Conservation (phyloP, 2,329 filamentous ascomycete species). For the Beauveria sp. region DNA sequence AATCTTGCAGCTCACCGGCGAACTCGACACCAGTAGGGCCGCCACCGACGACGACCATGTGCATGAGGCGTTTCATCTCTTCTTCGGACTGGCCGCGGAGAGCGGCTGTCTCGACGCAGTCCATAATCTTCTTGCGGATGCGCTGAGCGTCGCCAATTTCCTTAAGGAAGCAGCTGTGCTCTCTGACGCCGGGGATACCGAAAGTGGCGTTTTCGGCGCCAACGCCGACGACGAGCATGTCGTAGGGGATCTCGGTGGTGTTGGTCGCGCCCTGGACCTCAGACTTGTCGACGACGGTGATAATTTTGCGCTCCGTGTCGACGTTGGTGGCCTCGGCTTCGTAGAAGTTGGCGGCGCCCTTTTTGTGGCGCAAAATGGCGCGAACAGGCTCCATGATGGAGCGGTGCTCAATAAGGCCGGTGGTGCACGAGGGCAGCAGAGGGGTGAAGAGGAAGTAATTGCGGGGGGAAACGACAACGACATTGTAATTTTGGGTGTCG, state of each 20-base stretch:
- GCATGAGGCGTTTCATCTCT: constrained; percentile 87
- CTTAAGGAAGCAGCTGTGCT: constrained; percentile 97
- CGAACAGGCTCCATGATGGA: constrained; percentile 99
- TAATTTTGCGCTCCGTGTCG: constrained; percentile 81
- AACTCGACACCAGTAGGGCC: constrained; percentile 97
- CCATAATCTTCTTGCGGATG: constrained; percentile 99
- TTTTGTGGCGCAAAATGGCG: constrained; percentile 92
- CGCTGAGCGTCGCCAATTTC: constrained; percentile 93
- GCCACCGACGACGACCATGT: constrained; percentile 95
- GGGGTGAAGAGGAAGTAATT: constrained; percentile 99
- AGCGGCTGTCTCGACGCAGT: constrained; percentile 95
- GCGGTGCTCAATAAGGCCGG: constrained; percentile 94
- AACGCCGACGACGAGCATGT: constrained; percentile 96
- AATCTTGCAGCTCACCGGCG: constrained; percentile 95
- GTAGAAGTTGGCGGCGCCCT: constrained; percentile 89
- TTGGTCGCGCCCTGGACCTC: constrained; percentile 79
- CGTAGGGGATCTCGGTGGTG: constrained; percentile 87
- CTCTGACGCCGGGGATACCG: constrained; percentile 89
- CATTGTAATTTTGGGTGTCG: constrained; percentile 98
- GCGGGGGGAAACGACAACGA: constrained; percentile 91
- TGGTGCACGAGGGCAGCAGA: constrained; percentile 93
- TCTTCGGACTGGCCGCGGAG: constrained; percentile 92
- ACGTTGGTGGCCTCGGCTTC: constrained; percentile 96
- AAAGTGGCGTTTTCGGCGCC: constrained; percentile 98
- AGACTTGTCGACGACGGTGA: constrained; percentile 86